These are phyloP conservation scores for Fusarium circinatum DNA, from an alignment of 2,329 filamentous ascomycete species.

Conservation along the genomic window DNA sequence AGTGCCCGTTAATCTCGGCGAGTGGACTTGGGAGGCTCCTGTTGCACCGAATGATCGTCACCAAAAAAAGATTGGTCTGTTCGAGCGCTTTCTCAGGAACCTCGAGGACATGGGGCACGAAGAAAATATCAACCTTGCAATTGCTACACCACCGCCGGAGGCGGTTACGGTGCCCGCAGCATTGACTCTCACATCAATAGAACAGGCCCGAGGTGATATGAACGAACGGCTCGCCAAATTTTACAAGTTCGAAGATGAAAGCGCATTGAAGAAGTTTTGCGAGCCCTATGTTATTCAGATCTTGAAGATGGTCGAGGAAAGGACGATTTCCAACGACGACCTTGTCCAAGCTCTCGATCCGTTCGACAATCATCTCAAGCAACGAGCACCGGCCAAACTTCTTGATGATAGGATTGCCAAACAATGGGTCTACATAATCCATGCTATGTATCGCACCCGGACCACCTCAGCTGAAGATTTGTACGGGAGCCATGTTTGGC, in stretches of 20 bases:
- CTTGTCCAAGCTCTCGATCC: conserved; percentile 33
- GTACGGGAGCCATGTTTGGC: conserved; percentile 24
- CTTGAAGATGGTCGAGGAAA: conserved; percentile 12
- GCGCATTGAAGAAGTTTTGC: conserved; percentile 11
- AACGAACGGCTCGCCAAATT: conserved; percentile 1
- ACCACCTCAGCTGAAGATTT: not conserved
- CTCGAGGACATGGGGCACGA: conserved; percentile 32
- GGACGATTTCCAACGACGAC: conserved; percentile 25
- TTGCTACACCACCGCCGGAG: not conserved
- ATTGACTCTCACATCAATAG: not conserved
- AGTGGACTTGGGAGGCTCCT: conserved; percentile 65
- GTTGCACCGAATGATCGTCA: conserved; percentile 45
- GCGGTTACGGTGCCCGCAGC: not conserved
- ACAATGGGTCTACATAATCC: conserved; percentile 19
- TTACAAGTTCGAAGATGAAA: not conserved
- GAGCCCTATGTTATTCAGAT: conserved; percentile 11
- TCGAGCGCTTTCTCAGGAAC: conserved; percentile 47
- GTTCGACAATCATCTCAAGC: conserved; percentile 19
- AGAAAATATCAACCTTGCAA: not conserved
- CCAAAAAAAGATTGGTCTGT: conserved; percentile 34
- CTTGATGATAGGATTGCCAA: conserved; percentile 21
- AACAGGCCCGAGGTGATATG: not conserved
- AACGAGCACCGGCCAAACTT: not conserved
- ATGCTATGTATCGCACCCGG: conserved; percentile 15
- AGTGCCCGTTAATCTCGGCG: conserved; percentile 55